Conservation (phyloP, 805 yeast genomes). For the Saccharomycopsis javanensis region DNA sequence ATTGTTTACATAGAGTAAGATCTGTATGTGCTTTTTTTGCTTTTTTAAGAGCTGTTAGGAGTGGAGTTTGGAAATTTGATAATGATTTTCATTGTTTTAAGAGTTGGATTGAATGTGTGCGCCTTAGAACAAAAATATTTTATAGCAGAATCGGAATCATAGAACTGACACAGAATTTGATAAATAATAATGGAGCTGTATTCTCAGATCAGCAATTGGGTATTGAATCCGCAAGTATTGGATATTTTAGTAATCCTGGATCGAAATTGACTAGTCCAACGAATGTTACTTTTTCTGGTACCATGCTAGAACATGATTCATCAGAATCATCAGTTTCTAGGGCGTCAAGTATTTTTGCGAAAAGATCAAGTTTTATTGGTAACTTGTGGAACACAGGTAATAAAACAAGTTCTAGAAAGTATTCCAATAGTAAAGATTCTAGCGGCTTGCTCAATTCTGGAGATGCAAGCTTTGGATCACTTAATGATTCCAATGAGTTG, state of each 20-base stretch:
- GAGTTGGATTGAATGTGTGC: slow-evolving; percentile 58
- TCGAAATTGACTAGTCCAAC: slow-evolving; percentile 15
- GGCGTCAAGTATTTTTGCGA: slow-evolving; percentile 13
- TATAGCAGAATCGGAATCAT: slow-evolving; percentile 71
- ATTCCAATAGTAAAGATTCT: background rate
- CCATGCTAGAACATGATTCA: background rate
- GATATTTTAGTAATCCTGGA: slow-evolving; percentile 23
- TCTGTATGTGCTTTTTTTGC: slow-evolving; percentile 78
- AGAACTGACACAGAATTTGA: slow-evolving; percentile 12
- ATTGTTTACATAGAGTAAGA: slow-evolving; percentile 71
- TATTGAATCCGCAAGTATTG: slow-evolving; percentile 19
- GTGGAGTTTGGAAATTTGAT: slow-evolving; percentile 51
- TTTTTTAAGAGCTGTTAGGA: slow-evolving; percentile 54
- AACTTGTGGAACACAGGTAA: slow-evolving; percentile 14
- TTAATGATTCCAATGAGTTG: background rate
- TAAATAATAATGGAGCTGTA: slow-evolving; percentile 12
- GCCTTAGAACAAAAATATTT: slow-evolving; percentile 62
- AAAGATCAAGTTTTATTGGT: slow-evolving; percentile 15
- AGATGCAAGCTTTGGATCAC: background rate
- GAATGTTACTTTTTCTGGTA: background rate
- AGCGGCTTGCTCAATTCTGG: background rate
- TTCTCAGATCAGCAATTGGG: slow-evolving; percentile 11
- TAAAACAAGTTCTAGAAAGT: background rate
- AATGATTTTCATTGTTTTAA: slow-evolving; percentile 33
- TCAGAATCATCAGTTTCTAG: background rate